phyloP scores from a whole-genome alignment of 192 early-diverging fungal genomes.

The Coemansia sp. region DNA sequence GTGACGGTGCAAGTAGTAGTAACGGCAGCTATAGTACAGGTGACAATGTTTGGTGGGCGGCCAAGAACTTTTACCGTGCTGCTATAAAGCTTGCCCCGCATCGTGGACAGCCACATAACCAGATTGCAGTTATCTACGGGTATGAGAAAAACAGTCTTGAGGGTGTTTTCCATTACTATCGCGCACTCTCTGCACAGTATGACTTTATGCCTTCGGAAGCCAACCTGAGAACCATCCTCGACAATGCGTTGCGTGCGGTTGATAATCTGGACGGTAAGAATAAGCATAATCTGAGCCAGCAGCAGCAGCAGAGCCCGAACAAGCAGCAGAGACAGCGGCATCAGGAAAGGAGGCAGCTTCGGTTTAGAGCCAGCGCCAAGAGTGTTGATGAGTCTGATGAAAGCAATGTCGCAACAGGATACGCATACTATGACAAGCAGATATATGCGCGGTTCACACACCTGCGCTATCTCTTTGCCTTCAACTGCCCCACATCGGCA shows the following conservation, averaged over 20 bases:
- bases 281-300: neutral
- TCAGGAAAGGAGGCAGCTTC: neutral
- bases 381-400: neutral
- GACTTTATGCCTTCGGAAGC: conserved; percentile 31
- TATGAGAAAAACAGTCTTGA: conserved; percentile 42
- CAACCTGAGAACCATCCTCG: conserved; percentile 40
- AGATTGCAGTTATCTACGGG: conserved; percentile 46
- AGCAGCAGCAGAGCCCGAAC: neutral
- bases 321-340: conserved; percentile 3
- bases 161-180: conserved; percentile 40
- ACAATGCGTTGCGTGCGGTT: conserved; percentile 30
- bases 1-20: conserved; percentile 4
- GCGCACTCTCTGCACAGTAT: conserved; percentile 34
- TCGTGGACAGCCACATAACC: conserved; percentile 50
- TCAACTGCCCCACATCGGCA: conserved; percentile 12
- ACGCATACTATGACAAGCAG: conserved; percentile 20
- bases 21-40: neutral
- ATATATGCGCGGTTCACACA: conserved; percentile 38
- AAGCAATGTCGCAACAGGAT: conserved; percentile 9
- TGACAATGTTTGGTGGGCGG: conserved; percentile 35
- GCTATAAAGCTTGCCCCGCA: conserved; percentile 46
- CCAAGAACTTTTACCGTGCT: conserved; percentile 44
- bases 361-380: neutral
- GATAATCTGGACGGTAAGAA: conserved; percentile 1
- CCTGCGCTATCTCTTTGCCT: conserved; percentile 43